These are phyloP conservation scores for Dacryopinax primogenitus DNA, from an alignment of 768 basidiomycete genomes.

Conservation along the genomic window DNA sequence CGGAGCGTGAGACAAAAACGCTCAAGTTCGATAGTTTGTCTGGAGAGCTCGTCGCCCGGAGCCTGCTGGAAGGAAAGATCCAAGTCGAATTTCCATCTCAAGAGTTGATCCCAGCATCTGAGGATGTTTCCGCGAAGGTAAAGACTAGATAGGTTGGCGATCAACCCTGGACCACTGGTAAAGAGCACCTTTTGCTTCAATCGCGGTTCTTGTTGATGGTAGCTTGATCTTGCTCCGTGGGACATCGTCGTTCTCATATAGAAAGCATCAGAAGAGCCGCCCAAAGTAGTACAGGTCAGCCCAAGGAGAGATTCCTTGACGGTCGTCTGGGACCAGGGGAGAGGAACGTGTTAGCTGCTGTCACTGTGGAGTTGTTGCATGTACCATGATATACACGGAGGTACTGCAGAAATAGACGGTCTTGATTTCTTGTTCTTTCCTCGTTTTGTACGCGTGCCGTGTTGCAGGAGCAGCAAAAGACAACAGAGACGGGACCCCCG, in stretches of 20 bases:
- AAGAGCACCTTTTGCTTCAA: background rate
- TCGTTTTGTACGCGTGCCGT: background rate
- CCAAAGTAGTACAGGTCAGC: slow-evolving; percentile 41
- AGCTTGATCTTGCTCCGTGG: background rate
- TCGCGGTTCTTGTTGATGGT: background rate
- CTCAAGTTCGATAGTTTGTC: slow-evolving; percentile 19
- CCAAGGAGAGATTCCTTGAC: slow-evolving; percentile 36
- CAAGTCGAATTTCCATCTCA: slow-evolving; percentile 23
- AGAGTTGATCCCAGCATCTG: slow-evolving; percentile 7
- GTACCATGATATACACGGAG: background rate
- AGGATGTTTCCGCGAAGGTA: background rate
- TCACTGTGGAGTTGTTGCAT: background rate
- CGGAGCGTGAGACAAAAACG: slow-evolving; percentile 11
- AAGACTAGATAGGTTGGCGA: background rate
- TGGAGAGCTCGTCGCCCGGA: slow-evolving; percentile 18
- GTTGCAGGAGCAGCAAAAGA: background rate
- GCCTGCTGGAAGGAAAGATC: slow-evolving; percentile 14
- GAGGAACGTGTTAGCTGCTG: background rate
- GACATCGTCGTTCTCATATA: slow-evolving; percentile 18
- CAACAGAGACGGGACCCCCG: background rate
- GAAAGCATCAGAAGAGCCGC: slow-evolving; percentile 17
- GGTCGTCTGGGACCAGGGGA: slow-evolving; percentile 25
- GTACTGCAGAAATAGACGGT: no score
- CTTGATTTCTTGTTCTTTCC: no score
- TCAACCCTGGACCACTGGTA: background rate